phyloP scores from a whole-genome alignment of 768 basidiomycete species.

The Rhodotorula toruloides region DNA sequence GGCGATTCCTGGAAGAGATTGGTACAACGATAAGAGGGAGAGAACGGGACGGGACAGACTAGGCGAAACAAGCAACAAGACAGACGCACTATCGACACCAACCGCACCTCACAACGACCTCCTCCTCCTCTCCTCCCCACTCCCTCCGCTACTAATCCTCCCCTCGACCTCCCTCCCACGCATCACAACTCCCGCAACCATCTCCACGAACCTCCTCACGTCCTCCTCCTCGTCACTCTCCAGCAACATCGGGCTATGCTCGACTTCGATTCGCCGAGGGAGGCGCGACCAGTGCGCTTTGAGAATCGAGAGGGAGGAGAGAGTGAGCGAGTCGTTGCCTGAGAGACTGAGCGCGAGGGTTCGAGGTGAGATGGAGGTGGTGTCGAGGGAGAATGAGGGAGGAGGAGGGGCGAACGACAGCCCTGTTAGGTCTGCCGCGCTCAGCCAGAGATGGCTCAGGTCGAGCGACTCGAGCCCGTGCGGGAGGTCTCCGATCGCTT shows the following conservation, averaged over 20 bases:
- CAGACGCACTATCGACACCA: too few relatives aligned
- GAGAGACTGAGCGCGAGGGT: background rate
- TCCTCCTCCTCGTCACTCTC: conserved; percentile 20
- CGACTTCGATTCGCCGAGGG: background rate
- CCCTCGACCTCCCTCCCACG: background rate
- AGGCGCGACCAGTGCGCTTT: background rate
- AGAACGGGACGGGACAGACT: too few relatives aligned
- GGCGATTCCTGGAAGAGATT: too few relatives aligned
- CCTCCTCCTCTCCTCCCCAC: too few relatives aligned
- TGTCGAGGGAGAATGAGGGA: background rate
- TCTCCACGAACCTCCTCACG: conserved; percentile 13
- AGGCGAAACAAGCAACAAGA: too few relatives aligned
- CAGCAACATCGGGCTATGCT: conserved; percentile 3
- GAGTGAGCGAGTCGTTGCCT: conserved; percentile 5
- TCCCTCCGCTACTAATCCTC: too few relatives aligned
- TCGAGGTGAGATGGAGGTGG: background rate
- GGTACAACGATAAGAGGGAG: too few relatives aligned
- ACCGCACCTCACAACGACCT: too few relatives aligned
- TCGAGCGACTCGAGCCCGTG: background rate
- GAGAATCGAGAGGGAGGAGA: background rate
- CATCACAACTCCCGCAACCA: conserved; percentile 6
- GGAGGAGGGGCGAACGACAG: background rate
- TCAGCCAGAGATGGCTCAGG: conserved; percentile 1
- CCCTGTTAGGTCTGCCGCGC: background rate
- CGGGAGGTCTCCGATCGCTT: background rate